Conservation (phyloP, 176 grass and related monocot species). For the Eleusine coracana region DNA sequence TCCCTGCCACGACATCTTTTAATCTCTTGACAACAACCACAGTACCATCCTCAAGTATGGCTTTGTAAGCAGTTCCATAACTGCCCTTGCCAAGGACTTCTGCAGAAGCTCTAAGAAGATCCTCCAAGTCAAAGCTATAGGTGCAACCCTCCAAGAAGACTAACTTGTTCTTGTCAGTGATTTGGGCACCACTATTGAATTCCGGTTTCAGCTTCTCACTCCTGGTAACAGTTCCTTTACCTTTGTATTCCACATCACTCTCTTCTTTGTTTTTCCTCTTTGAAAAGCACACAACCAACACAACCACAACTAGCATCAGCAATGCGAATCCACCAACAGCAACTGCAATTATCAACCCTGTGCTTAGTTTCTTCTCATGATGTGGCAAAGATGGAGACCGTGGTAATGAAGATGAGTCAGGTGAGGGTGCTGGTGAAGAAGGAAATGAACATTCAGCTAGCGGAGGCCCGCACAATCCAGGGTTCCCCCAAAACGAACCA, state of each 20-base stretch:
- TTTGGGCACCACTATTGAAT: constrained; percentile 81
- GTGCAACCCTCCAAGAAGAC: constrained; percentile 86
- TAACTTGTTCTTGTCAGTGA: constrained; percentile 82
- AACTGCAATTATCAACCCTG: constrained; percentile 78
- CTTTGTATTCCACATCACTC: constrained; percentile 43
- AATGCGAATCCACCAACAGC: constrained; percentile 71
- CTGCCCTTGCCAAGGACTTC: constrained; percentile 98
- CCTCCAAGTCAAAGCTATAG: constrained; percentile 97
- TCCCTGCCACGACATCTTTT: constrained; percentile 79
- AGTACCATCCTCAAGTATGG: constrained; percentile 86
- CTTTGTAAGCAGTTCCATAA: constrained; percentile 90
- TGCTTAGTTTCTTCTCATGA: constrained; percentile 59
- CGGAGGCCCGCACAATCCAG: constrained; percentile 79
- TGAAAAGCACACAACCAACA: constrained; percentile 62
- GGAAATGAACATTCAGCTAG: constrained; percentile 64
- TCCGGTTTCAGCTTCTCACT: constrained; percentile 81
- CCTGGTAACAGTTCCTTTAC: constrained; percentile 31
- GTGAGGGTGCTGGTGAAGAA: constrained; percentile 53
- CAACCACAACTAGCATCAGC: constrained; percentile 57
- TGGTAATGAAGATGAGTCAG: constrained; percentile 39
- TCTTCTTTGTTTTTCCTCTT: constrained; percentile 63
- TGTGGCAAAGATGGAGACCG: not conserved
- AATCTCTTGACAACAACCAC: constrained; percentile 93
- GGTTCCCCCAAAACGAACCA: constrained; percentile 72
- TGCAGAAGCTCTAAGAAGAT: constrained; percentile 91